Base-by-base conservation (phyloP, 139 green algal genomes). In the Picochlorum sp. region DNA sequence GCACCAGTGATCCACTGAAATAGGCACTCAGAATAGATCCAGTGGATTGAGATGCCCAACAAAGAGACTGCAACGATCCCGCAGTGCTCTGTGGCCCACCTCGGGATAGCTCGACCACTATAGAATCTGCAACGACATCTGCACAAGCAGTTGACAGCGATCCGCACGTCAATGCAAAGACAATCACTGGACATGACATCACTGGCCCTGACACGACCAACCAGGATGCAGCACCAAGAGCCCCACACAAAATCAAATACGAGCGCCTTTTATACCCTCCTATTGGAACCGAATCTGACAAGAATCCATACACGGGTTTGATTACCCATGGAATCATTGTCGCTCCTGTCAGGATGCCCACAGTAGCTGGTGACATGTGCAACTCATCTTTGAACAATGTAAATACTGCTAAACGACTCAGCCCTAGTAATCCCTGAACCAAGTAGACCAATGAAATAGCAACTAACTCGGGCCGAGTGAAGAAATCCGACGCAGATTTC, bases 61-160 rank as follows among this genome's bases (percentile, higher is more conserved):
- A 97, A 14, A 98, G 75, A 9, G 78, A 90, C 77, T 98, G 92
- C 49, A 97, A 80, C 2, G 72, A 86, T 11, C 92, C 92, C 7
- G 87, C 79, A 2, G 77, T 87, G 13, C 66, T 70, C 82, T 94
- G 85, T 13, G 71, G 62, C 13, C 73, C 65, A 3, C 69, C 80
- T 4, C 82, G 57, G 4, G 76, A 83, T 4, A 80, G 60, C 76
- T 94, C 85, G 61, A 98, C 92, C 34, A 98, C 92, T 30, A 98
- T 88, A 18, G 81, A 93, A 85, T 98, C 93, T n/a, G 96, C 90
- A 30, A 98, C 87, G 38, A 98, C 93, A 64, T 98, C 93, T 41
- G 72, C 83, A 58, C 83, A 86, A 2, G 92, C 92, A 1, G 88
- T 95, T 28, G 74, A 74, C 2, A 92, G 60, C 1, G 78, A 87